Conservation (phyloP, 179 eudicot species). For the Spergularia azorica region DNA sequence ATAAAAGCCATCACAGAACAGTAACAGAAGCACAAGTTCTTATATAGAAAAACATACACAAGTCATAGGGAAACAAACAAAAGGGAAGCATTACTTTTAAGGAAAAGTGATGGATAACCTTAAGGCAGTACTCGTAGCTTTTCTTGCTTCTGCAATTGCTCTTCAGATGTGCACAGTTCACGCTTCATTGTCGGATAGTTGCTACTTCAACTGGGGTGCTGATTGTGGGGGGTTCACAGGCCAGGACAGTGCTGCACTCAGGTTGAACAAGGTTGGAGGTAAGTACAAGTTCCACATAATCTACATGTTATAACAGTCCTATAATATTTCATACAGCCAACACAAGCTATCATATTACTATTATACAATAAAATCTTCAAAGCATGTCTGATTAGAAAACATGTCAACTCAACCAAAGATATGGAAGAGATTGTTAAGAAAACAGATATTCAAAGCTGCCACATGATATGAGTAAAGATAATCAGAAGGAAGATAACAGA, state of each 20-base stretch:
- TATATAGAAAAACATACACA: not conserved
- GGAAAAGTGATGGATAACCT: constrained; percentile 4
- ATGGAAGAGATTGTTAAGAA: too few relatives aligned
- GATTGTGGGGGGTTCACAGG: constrained; percentile 12
- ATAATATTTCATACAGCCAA: too few relatives aligned
- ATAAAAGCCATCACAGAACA: not conserved
- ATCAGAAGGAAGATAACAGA: too few relatives aligned
- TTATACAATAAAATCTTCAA: too few relatives aligned
- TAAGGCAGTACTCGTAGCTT: not conserved
- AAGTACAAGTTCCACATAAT: not conserved
- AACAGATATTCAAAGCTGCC: too few relatives aligned
- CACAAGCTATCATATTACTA: too few relatives aligned
- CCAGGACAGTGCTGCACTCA: constrained; percentile 6
- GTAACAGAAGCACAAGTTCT: not conserved
- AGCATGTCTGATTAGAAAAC: too few relatives aligned
- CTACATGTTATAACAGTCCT: not conserved
- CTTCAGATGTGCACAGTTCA: constrained; percentile 12
- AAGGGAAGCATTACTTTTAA: not conserved
- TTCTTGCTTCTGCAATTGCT: not conserved
- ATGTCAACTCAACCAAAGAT: too few relatives aligned
- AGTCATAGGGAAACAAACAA: not conserved
- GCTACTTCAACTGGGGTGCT: constrained; percentile 20
- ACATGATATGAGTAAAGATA: too few relatives aligned
- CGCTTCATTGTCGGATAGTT: not conserved
- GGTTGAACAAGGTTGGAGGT: constrained; percentile 13